Base-by-base conservation (phyloP, 257 asterid genomes). In the Datura wrightii region DNA sequence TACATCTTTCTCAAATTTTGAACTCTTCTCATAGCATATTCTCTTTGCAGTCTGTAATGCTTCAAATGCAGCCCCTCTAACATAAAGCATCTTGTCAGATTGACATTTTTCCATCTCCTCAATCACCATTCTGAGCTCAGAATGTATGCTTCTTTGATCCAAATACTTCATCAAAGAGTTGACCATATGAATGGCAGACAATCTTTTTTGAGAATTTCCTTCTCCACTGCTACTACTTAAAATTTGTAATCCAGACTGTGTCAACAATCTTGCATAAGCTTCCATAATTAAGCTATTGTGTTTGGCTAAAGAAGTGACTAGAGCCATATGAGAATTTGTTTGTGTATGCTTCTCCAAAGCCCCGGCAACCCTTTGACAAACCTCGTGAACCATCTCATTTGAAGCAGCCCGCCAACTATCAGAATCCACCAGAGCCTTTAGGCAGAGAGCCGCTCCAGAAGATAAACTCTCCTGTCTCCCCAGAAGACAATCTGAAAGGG, bases 321-420 rank as follows among this genome's bases (percentile, higher is more conserved):
- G 90, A 6, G 95, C 96, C 97, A 94, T 92, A 62, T 93, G 98
- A 8, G 94, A 90, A 88, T 91, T 90, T n/a, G 93, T 91, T 86
- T 89, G 98, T 18, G 93, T 82, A 72, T 94, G 98, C 87, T 93
- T 93, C 89, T 90, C 98, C 87, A 96, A 79, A 39, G 99, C 95
- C 65, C 93, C 99, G 6, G 93, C 92, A 85, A 93, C 98, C 83
- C 93, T 93, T 86, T 94, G 99, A 65, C 99, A 96, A 9, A 96
- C 98, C 88, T 94, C 97, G 84, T 96, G 94, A 53, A 94, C 92
- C 94, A 91, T 87, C 82, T 90, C 98, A 86, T 88, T 93, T 16
- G 98, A 94, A 84, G 98, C 95, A 87, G 88, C 91, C 41, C 97
- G 88, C 99, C 99, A 96, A 71, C 94, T 96, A 86, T 94, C 99